Conservation (phyloP, 2,329 filamentous ascomycete genomes). For the Ascosphaera apis region DNA sequence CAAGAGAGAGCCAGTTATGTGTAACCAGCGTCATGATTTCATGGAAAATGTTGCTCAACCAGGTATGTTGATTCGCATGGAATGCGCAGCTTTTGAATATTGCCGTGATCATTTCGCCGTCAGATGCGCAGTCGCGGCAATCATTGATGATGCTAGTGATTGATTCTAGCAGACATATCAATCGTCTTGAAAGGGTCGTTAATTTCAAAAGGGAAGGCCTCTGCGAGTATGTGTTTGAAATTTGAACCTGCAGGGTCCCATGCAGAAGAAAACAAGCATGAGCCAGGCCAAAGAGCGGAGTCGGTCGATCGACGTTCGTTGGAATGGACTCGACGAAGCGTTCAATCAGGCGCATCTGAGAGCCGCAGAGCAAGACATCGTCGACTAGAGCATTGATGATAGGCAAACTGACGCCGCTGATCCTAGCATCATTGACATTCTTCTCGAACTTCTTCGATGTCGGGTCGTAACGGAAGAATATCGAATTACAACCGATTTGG, state of each 20-base stretch:
- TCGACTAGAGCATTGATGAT: constrained; percentile 15
- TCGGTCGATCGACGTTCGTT: constrained; percentile 9
- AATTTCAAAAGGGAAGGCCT: constrained; percentile 15
- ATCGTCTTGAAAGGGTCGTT: constrained; percentile 17
- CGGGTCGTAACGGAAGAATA: constrained; percentile 20
- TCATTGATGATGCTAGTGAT: constrained; percentile 17
- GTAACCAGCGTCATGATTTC: constrained; percentile 42
- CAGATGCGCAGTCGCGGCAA: constrained; percentile 27
- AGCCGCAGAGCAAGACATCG: constrained; percentile 15
- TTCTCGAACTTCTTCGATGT: constrained; percentile 15
- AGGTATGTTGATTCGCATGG: constrained; percentile 38
- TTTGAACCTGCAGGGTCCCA: constrained; percentile 15
- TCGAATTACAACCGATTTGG: constrained; percentile 21
- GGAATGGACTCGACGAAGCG: constrained; percentile 13
- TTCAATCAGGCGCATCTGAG: constrained; percentile 15
- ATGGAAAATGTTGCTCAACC: constrained; percentile 40
- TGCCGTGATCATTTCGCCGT: constrained; percentile 38
- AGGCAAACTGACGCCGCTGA: constrained; percentile 28
- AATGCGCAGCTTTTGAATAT: constrained; percentile 39
- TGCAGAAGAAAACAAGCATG: constrained; percentile 14
- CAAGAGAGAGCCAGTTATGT: constrained; percentile 41
- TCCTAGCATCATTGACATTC: constrained; percentile 20
- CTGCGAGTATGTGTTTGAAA: constrained; percentile 9
- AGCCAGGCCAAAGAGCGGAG: constrained; percentile 15
- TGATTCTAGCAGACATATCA: constrained; percentile 14